Evolutionary conservation across 352 stramenopile species (phyloP).

Genomic region (Globisporangium parvum): DNA sequence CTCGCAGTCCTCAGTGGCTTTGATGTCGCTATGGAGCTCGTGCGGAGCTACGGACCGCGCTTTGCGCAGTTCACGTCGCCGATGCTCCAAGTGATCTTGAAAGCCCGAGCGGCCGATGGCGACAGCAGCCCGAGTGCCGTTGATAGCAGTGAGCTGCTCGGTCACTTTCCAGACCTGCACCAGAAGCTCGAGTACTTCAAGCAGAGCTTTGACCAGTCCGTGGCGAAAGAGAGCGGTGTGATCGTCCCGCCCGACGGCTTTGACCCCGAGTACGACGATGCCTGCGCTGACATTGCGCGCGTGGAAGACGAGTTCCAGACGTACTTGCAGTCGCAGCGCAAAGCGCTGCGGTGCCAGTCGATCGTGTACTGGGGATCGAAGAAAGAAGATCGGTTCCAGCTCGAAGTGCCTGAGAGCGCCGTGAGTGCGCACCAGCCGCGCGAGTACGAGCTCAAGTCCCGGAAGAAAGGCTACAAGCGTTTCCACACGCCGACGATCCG

Average conservation of each 20-base stretch:
- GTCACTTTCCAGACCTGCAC: constrained; percentile 88
- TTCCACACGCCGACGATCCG: constrained; percentile 89
- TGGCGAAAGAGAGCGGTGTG: constrained; percentile 84
- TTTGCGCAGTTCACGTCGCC: constrained; percentile 54
- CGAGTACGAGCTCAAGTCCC: constrained; percentile 93
- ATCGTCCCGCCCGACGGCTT: constrained; percentile 94
- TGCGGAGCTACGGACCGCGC: constrained; percentile 70
- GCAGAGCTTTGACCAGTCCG: constrained; percentile 93
- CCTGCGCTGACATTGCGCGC: constrained; percentile 80
- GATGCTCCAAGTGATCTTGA: constrained; percentile 51
- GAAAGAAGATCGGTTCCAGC: constrained; percentile 93
- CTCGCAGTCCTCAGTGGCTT: constrained; percentile 90
- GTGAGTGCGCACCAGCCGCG: constrained; percentile 85
- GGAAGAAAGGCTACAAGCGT: constrained; percentile 91
- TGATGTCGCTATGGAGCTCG: constrained; percentile 71
- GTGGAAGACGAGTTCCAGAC: constrained; percentile 88
- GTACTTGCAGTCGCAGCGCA: constrained; percentile 84
- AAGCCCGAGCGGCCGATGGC: constrained; percentile 14
- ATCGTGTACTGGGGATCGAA: constrained; percentile 94
- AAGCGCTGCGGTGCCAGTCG: constrained; percentile 61
- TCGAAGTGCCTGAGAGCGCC: constrained; percentile 88
- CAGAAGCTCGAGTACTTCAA: constrained; percentile 94
- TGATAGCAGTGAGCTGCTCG: constrained; percentile 4
- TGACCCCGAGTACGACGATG: constrained; percentile 93
- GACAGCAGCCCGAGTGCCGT: not conserved